Evolutionary conservation across 306 rosid genomes (phyloP).

Genomic region (Sindora glabra): DNA sequence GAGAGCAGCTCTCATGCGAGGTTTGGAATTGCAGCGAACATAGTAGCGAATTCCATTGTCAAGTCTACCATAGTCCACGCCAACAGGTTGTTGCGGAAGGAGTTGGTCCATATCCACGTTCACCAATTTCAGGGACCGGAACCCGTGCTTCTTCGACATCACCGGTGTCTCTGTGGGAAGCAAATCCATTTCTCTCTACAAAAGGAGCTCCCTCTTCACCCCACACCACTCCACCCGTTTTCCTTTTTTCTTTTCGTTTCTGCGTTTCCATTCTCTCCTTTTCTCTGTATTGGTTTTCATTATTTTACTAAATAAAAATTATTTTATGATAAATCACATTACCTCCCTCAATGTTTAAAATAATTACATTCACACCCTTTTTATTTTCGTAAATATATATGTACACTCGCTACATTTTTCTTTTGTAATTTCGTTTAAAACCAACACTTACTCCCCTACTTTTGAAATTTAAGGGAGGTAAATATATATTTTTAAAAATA

Average conservation of each 20-base stretch:
- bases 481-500: too few relatives aligned
- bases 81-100: slow-evolving; percentile 49
- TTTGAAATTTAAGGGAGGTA: too few relatives aligned
- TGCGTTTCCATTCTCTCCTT: background rate
- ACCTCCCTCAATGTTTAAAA: too few relatives aligned
- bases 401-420: too few relatives aligned
- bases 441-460: too few relatives aligned
- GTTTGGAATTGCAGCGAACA: slow-evolving; percentile 89
- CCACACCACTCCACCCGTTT: background rate
- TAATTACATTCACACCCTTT: too few relatives aligned
- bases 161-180: slow-evolving; percentile 54
- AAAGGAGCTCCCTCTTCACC: background rate
- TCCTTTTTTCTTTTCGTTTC: background rate
- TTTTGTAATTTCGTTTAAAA: too few relatives aligned
- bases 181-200: slow-evolving; percentile 45
- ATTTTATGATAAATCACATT: too few relatives aligned
- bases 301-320: too few relatives aligned
- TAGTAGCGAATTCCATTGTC: slow-evolving; percentile 78
- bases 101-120: slow-evolving; percentile 54
- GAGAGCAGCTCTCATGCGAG: slow-evolving; percentile 91
- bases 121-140: slow-evolving; percentile 78
- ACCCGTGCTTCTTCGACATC: slow-evolving; percentile 67
- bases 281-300: too few relatives aligned
- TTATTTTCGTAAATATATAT: too few relatives aligned
- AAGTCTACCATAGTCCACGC: slow-evolving; percentile 69